Evolutionary conservation across 371 early-diverging fungal genomes (phyloP).

Genomic region (Syncephalastrum racemosum): DNA sequence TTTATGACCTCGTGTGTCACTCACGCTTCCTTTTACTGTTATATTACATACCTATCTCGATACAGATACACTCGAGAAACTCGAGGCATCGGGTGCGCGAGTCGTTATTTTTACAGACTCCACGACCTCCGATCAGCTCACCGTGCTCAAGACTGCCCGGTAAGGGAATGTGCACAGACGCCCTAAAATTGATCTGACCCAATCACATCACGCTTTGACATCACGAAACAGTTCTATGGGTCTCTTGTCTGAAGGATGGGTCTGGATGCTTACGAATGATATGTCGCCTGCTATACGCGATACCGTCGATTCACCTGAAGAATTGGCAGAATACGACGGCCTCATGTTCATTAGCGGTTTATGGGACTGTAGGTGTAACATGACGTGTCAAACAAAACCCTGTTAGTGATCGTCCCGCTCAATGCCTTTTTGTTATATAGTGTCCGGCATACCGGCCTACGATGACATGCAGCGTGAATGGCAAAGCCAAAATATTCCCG

Average conservation of each 20-base stretch:
- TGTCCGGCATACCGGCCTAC: constrained; percentile 35
- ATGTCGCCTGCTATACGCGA: constrained; percentile 27
- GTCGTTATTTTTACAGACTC: constrained; percentile 39
- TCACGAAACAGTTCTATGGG: constrained; percentile 26
- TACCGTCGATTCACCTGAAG: constrained; percentile 15
- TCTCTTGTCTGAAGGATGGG: constrained; percentile 37
- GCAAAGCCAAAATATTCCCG: constrained; percentile 27
- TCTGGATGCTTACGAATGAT: constrained; percentile 42
- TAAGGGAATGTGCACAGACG: constrained; percentile 17
- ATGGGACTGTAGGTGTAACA: constrained; percentile 40
- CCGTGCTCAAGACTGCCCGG: constrained; percentile 29
- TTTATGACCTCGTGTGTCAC: background rate
- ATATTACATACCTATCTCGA: background rate
- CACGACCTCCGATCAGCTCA: constrained; percentile 28
- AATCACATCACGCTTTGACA: background rate
- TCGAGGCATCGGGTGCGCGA: constrained; percentile 27
- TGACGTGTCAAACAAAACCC: background rate
- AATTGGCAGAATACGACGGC: constrained; percentile 32
- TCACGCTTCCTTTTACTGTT: background rate
- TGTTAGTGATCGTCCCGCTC: background rate
- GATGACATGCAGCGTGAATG: constrained; percentile 28
- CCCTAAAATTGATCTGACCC: background rate
- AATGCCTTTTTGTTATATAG: constrained; percentile 14
- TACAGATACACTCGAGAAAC: constrained; percentile 26
- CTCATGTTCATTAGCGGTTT: constrained; percentile 48